Evolutionary conservation across 2,329 filamentous ascomycete species (phyloP).

Genomic region (Balansia obtecta): DNA sequence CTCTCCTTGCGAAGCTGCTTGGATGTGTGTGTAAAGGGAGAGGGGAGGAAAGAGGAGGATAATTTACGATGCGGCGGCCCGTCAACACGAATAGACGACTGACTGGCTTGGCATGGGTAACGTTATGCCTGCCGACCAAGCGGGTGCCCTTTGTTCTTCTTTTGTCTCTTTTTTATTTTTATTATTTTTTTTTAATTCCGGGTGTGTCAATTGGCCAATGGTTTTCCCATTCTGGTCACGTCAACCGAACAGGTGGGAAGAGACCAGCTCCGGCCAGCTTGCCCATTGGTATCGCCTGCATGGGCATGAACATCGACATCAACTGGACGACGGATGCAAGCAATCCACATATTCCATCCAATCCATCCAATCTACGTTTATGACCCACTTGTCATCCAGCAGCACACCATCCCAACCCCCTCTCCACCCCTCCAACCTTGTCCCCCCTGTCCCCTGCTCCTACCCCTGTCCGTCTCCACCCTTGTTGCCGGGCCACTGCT

Average conservation of each 20-base stretch:
- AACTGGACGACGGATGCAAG: too few species aligned
- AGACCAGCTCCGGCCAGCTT: not conserved
- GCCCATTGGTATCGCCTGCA: too few species aligned
- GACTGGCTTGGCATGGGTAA: not conserved
- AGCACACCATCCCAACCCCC: too few species aligned
- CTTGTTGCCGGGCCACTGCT: constrained; percentile 7
- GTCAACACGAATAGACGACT: not conserved
- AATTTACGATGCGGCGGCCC: not conserved
- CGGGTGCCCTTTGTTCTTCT: too few species aligned
- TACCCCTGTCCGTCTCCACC: too few species aligned
- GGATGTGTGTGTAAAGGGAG: not conserved
- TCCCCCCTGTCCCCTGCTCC: too few species aligned
- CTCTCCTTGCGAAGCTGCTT: not conserved
- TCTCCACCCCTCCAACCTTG: too few species aligned
- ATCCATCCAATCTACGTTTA: too few species aligned
- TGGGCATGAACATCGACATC: too few species aligned
- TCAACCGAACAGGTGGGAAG: not conserved
- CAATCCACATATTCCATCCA: too few species aligned
- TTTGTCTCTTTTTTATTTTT: not conserved
- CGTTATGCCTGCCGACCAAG: not conserved
- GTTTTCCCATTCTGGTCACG: constrained; percentile 2
- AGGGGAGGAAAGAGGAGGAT: not conserved
- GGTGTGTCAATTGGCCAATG: not conserved
- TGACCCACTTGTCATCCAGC: too few species aligned
- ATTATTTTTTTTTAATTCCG: too few species aligned